phyloP scores from a whole-genome alignment of 768 basidiomycete genomes.

The Roridomyces roridus region DNA sequence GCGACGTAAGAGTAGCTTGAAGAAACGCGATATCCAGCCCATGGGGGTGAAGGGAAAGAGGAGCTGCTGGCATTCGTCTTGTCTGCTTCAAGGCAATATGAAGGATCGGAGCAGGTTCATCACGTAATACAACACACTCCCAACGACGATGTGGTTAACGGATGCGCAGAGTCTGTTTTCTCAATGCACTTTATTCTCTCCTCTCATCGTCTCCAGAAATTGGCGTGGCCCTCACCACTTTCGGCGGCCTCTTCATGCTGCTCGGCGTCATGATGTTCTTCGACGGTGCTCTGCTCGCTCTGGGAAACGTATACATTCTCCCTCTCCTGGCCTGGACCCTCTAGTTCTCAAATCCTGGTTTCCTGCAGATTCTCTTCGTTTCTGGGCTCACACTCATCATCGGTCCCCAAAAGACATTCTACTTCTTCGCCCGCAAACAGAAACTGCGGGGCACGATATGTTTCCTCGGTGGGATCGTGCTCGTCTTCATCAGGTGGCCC shows the following conservation, averaged over 20 bases:
- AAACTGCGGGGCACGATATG: constrained; percentile 91
- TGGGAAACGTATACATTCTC: constrained; percentile 80
- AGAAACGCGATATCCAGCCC: no score
- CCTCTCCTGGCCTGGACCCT: background rate
- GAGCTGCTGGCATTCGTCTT: no score
- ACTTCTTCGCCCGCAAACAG: constrained; percentile 95
- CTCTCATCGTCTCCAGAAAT: constrained; percentile 67
- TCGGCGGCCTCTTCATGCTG: constrained; percentile 95
- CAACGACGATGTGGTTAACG: constrained; percentile 62
- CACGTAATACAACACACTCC: no score
- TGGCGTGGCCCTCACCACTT: constrained; percentile 95
- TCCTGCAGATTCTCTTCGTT: constrained; percentile 96
- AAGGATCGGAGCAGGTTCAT: no score
- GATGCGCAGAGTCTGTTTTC: constrained; percentile 64
- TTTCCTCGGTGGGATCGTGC: constrained; percentile 87
- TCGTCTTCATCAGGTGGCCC: constrained; percentile 96
- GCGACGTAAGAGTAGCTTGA: no score
- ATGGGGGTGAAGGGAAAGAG: no score
- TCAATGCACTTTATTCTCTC: background rate
- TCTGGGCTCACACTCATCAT: constrained; percentile 96
- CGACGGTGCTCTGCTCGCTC: constrained; percentile 91
- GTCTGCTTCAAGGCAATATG: no score
- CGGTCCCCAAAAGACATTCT: constrained; percentile 95
- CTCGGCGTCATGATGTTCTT: constrained; percentile 96
- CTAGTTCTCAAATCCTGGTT: no score